Conservation (phyloP, 1,139 yeast genomes). For the Pneumocystis oryctolagi region DNA sequence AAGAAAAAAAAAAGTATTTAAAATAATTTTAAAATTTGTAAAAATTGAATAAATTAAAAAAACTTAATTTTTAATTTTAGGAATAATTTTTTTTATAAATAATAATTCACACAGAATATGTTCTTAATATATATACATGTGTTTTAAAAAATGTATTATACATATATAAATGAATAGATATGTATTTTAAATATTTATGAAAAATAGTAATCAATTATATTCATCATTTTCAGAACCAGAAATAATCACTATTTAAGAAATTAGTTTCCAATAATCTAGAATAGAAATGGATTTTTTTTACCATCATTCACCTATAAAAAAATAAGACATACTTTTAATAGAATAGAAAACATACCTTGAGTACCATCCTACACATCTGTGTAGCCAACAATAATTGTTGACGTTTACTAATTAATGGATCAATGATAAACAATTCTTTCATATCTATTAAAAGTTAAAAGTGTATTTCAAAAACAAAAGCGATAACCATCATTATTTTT, state of each 20-base stretch:
- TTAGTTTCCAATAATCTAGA: not conserved
- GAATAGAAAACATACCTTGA: conserved; percentile 43
- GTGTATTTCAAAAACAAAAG: not conserved
- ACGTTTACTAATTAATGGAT: conserved; percentile 91
- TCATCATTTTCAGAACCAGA: not conserved
- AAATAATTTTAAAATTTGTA: too few relatives aligned
- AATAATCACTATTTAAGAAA: not conserved
- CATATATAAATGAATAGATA: not conserved
- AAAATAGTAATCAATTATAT: not conserved
- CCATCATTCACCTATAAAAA: not conserved
- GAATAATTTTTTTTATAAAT: too few relatives aligned
- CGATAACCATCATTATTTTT: conserved; percentile 40
- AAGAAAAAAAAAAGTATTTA: too few relatives aligned
- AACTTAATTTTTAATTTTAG: too few relatives aligned
- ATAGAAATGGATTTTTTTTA: not conserved
- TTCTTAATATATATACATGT: not conserved
- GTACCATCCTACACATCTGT: conserved; percentile 91
- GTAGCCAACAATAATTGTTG: conserved; percentile 92
- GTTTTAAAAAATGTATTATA: not conserved
- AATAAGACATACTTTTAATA: not conserved
- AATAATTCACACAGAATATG: not conserved
- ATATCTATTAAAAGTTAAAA: conserved; percentile 37
- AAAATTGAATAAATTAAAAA: too few relatives aligned
- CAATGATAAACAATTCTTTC: conserved; percentile 89
- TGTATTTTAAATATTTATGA: not conserved